Conservation (phyloP, 140 eudicot genomes). For the Erigeron philadelphicus region DNA sequence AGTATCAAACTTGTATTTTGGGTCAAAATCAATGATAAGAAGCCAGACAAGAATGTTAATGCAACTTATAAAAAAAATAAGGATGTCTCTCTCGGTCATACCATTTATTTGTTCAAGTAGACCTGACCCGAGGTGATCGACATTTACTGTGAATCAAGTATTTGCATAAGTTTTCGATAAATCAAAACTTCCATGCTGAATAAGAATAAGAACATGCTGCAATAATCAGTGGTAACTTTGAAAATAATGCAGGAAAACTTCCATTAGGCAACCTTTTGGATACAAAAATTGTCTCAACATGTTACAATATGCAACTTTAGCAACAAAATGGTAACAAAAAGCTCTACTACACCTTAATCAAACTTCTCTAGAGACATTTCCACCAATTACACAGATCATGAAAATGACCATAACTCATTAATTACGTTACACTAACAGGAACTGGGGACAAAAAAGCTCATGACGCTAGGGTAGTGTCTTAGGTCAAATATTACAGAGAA, state of each 20-base stretch:
- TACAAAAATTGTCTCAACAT: constrained; percentile 25
- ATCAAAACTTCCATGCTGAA: too few species aligned
- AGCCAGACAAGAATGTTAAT: constrained; percentile 1
- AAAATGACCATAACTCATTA: constrained; percentile 17
- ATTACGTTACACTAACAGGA: constrained; percentile 25
- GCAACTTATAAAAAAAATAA: background rate
- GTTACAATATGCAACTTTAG: constrained; percentile 22
- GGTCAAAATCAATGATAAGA: background rate
- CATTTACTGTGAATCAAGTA: too few species aligned
- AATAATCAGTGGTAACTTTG: background rate
- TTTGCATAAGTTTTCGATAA: too few species aligned
- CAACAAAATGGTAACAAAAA: background rate
- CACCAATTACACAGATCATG: constrained; percentile 15
- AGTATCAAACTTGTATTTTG: background rate
- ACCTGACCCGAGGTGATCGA: too few species aligned
- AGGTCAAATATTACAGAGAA: constrained; percentile 21
- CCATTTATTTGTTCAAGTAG: too few species aligned
- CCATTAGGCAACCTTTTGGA: constrained; percentile 28
- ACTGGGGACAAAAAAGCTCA: constrained; percentile 1
- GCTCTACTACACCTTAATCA: background rate
- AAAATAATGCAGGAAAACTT: constrained; percentile 16
- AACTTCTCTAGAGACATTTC: constrained; percentile 15
- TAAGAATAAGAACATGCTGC: too few species aligned
- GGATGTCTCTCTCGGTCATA: too few species aligned
- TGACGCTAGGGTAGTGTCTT: background rate